A percentile compares a stretch with the other conserved stretches of the same genome.
Evolutionary conservation across 2,329 filamentous ascomycete species (phyloP).

Genomic region (Alternaria consortialis): DNA sequence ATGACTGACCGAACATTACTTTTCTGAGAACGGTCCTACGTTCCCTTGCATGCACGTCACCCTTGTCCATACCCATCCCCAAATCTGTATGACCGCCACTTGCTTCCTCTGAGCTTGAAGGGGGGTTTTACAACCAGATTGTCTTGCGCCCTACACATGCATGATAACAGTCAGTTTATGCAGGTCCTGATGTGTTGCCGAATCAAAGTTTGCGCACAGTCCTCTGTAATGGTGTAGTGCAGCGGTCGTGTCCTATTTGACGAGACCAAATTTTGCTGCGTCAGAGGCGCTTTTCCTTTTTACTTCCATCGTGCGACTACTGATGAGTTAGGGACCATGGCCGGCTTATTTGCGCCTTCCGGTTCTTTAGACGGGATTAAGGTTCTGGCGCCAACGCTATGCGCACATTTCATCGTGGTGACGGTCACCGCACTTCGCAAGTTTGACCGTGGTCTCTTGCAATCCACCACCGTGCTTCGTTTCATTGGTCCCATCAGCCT

Average conservation of each 20-base stretch:
- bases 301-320: conserved; percentile 25
- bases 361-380: conserved; percentile 19
- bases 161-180: neutral
- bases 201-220: conserved; percentile 20
- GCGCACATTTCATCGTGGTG: conserved; percentile 15
- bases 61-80: conserved; percentile 5
- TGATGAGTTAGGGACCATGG: conserved; percentile 19
- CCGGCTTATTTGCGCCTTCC: conserved; percentile 17
- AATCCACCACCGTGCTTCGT: conserved; percentile 32
- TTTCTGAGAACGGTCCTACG: conserved; percentile 16
- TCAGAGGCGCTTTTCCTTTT: conserved; percentile 18
- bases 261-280: conserved; percentile 27
- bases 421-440: conserved; percentile 20
- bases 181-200: conserved; percentile 7
- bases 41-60: conserved; percentile 6
- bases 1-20: conserved; percentile 10
- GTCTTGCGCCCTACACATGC: conserved; percentile 18
- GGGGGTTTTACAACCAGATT: conserved; percentile 5
- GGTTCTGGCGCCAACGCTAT: conserved; percentile 28
- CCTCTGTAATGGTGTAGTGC: conserved; percentile 25
- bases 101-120: conserved; percentile 5
- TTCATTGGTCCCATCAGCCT: neutral
- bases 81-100: conserved; percentile 15
- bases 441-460: conserved; percentile 15
- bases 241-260: conserved; percentile 27